These are phyloP conservation scores for Mycosphaerelloides madeirae DNA, from an alignment of 2,329 filamentous ascomycete species.

Conservation along the genomic window DNA sequence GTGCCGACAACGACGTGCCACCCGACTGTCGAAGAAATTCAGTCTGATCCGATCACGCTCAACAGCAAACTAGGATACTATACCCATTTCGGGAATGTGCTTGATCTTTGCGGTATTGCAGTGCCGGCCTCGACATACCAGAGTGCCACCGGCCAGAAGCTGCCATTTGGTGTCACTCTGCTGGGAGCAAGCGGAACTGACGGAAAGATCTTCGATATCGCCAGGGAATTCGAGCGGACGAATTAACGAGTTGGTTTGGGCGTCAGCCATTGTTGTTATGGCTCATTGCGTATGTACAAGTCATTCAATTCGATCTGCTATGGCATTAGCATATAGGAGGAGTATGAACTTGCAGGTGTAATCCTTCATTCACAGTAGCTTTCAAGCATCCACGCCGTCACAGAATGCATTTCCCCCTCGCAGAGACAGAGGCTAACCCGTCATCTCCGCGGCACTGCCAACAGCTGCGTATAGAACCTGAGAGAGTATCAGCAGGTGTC, in stretches of 20 bases:
- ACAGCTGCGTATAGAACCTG: constrained; percentile 58
- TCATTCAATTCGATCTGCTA: background rate
- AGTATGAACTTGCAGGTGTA: no score
- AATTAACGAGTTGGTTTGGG: constrained; percentile 1
- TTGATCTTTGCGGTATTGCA: constrained; percentile 53
- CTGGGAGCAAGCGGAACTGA: constrained; percentile 37
- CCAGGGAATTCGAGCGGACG: constrained; percentile 29
- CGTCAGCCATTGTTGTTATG: background rate
- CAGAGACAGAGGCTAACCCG: no score
- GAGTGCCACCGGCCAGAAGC: constrained; percentile 18
- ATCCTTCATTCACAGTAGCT: no score
- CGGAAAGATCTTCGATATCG: constrained; percentile 39
- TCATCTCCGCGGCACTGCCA: constrained; percentile 26
- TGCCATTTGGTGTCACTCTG: constrained; percentile 42
- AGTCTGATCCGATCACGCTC: constrained; percentile 48
- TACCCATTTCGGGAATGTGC: constrained; percentile 58
- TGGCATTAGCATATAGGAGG: background rate
- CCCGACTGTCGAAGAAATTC: constrained; percentile 51
- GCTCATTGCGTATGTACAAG: background rate
- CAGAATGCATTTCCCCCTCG: no score
- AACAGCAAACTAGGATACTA: constrained; percentile 54
- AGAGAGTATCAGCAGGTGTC: no score
- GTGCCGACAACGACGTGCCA: constrained; percentile 49
- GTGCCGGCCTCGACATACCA: constrained; percentile 48
- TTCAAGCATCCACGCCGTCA: no score